Conservation (phyloP, 192 early-diverging fungal species). For the Linderina pennispora region DNA sequence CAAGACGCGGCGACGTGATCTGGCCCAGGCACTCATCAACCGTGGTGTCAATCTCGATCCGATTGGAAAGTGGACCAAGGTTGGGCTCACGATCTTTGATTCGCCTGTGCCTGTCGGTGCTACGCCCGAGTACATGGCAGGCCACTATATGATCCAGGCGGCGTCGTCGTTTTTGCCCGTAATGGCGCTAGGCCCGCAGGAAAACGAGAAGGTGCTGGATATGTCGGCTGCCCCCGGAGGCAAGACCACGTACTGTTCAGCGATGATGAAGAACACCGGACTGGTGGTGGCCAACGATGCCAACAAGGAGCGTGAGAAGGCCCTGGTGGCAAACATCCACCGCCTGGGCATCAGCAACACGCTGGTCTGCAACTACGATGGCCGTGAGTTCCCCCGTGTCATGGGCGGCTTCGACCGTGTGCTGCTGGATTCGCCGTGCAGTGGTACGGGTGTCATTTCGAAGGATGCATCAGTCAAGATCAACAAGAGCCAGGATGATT, state of each 20-base stretch:
- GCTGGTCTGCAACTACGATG: constrained; percentile 94
- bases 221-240: constrained; percentile 99
- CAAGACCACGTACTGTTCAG: constrained; percentile 94
- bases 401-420: constrained; percentile 98
- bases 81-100: constrained; percentile 94
- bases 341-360: constrained; percentile 83
- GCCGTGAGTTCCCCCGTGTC: constrained; percentile 92
- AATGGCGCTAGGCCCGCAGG: constrained; percentile 91
- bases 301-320: constrained; percentile 87
- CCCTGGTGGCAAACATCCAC: constrained; percentile 88
- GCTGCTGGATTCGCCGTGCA: constrained; percentile 96
- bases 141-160: constrained; percentile 98
- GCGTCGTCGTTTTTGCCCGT: constrained; percentile 98
- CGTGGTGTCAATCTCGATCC: constrained; percentile 98
- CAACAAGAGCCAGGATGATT: constrained; percentile 92
- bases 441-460: constrained; percentile 97
- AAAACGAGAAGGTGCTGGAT: constrained; percentile 89
- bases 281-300: constrained; percentile 96
- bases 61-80: constrained; percentile 98
- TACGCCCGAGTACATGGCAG: constrained; percentile 97
- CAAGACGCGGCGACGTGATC: constrained; percentile 86
- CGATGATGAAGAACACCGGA: constrained; percentile 96
- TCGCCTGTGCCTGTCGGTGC: constrained; percentile 93
- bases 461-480: constrained; percentile 95
- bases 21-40: constrained; percentile 92